phyloP scores from a whole-genome alignment of 179 eudicot species.

The Vitellaria paradoxa region DNA sequence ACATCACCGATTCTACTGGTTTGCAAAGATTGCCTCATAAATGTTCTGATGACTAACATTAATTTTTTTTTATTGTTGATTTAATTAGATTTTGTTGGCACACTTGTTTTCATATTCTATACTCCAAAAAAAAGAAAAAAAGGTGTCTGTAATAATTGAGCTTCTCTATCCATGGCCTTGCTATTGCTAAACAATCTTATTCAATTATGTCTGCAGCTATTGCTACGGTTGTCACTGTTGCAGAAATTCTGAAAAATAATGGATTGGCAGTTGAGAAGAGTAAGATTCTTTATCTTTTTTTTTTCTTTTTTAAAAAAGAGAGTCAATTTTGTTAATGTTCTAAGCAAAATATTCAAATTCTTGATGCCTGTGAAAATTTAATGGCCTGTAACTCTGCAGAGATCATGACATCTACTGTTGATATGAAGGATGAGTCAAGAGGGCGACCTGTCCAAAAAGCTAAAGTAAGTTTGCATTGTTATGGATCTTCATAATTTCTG shows the following conservation, averaged over 20 bases:
- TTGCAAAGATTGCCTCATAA: too few relatives aligned
- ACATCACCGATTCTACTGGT: too few relatives aligned
- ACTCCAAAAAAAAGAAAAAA: too few relatives aligned
- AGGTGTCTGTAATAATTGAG: too few relatives aligned
- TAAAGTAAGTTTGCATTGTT: slow-evolving; percentile 37
- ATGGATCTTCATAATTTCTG: neutral
- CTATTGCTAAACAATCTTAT: neutral
- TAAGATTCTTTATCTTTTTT: slow-evolving; percentile 28
- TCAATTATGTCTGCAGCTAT: slow-evolving; percentile 50
- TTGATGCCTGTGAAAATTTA: neutral
- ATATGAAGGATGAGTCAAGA: slow-evolving; percentile 74
- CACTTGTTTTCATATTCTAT: too few relatives aligned
- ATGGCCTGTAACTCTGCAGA: slow-evolving; percentile 20
- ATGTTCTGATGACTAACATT: too few relatives aligned
- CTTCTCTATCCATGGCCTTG: neutral
- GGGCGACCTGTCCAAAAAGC: slow-evolving; percentile 84
- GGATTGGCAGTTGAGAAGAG: slow-evolving; percentile 82
- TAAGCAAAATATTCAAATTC: neutral
- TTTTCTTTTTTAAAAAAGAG: neutral
- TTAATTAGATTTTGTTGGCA: too few relatives aligned
- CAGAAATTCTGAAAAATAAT: slow-evolving; percentile 76
- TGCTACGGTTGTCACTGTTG: slow-evolving; percentile 75
- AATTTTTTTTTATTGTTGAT: too few relatives aligned
- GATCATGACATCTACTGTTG: slow-evolving; percentile 35
- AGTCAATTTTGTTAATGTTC: neutral